Base-by-base conservation (phyloP, 2,329 filamentous ascomycete genomes). In the Talaromyces sp. region DNA sequence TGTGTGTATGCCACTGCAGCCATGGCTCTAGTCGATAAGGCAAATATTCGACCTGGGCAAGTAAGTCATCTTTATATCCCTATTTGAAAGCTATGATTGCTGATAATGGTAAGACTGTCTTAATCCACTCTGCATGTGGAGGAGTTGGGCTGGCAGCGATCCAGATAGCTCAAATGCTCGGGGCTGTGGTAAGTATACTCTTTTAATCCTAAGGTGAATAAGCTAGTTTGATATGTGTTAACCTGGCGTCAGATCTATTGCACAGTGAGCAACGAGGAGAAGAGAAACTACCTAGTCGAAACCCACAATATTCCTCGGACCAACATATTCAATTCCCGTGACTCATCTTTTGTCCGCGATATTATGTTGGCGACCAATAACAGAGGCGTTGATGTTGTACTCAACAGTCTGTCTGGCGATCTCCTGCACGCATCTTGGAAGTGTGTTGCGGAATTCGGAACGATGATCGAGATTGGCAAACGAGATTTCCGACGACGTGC, bases 1-100 rank as follows among this genome's bases (percentile, higher is more conserved):
- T 87, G 85, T 70, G 84, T 50, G 27, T 64, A 35, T 27, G 19
- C 8, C 11, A 74, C 67, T 24, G 73, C 59, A 3, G 63, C 68
- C 19, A 16, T 50, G 24, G 52, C 64, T 24, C 52, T 73, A 1
- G 24, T 68, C 7, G 22, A 65, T 10, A 45, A 69, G n/a, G 68
- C 67, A 1, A 33, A 65, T 4, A 22, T 75, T 6, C 43, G 67
- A 35, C 67, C 68, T 64, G 72, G 69, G 16, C 68, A 63, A 14
- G 61, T 57, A 39, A 27, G 61, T 43, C 19, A 24, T 9, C 11
- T 62, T 13, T 39, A 39, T 13, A 47, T 16, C 2, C 8, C 19
- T 47, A 47, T 47, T 47, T 47, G 19, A 47, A 52, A 3, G n/a
- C 19, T 22, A n/a, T 35, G 24, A 35, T 35, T 14, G 3, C 24